Conservation (phyloP, 768 basidiomycete species). For the Megacollybia marginata region DNA sequence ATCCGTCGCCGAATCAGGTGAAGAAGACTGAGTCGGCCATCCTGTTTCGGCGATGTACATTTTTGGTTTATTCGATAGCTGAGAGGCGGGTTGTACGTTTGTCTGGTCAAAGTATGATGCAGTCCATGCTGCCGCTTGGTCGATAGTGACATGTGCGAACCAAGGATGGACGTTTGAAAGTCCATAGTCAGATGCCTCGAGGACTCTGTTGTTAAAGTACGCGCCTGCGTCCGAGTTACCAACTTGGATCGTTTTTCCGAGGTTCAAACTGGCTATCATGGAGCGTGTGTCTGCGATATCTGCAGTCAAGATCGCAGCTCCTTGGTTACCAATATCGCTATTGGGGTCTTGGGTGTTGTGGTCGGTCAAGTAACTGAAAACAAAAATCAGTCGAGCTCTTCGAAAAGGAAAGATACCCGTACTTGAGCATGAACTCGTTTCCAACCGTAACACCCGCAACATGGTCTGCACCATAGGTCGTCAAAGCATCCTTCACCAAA, state of each 20-base stretch:
- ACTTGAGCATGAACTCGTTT: slow-evolving; percentile 87
- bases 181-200: slow-evolving; percentile 65
- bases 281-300: slow-evolving; percentile 62
- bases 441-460: slow-evolving; percentile 84
- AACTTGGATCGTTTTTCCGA: slow-evolving; percentile 57
- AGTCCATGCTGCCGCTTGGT: slow-evolving; percentile 76
- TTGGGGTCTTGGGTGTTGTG: slow-evolving; percentile 50
- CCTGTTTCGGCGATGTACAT: slow-evolving; percentile 96
- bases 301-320: slow-evolving; percentile 54
- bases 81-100: slow-evolving; percentile 51
- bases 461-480: slow-evolving; percentile 70
- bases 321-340: slow-evolving; percentile 46
- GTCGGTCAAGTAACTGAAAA: slow-evolving; percentile 46
- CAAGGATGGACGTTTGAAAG: slow-evolving; percentile 92
- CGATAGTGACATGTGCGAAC: slow-evolving; percentile 77
- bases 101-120: slow-evolving; percentile 62
- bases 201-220: slow-evolving; percentile 69
- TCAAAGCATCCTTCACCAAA: slow-evolving; percentile 56
- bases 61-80: slow-evolving; percentile 60
- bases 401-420: slow-evolving; percentile 12
- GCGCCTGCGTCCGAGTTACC: slow-evolving; percentile 84
- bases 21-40: slow-evolving; percentile 55
- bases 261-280: slow-evolving; percentile 46
- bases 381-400: neutral
- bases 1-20: slow-evolving; percentile 32